A percentile compares a stretch with the other conserved stretches of the same genome.
These are phyloP conservation scores for Salvia rosmarinus DNA, from an alignment of 257 asterid genomes.

Conservation along the genomic window DNA sequence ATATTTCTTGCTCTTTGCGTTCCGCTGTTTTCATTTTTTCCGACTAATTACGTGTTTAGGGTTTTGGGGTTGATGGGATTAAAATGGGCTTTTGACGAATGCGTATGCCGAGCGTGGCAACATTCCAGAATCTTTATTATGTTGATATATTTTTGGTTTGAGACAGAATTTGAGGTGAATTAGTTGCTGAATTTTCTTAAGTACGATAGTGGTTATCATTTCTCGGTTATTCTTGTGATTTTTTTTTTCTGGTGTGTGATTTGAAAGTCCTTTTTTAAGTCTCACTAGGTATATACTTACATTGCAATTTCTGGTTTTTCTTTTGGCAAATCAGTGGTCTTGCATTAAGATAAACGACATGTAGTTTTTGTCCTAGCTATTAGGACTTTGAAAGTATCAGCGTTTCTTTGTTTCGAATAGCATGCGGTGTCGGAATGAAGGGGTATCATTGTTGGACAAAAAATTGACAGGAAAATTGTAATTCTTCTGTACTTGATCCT, in stretches of 20 bases:
- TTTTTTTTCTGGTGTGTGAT: background rate
- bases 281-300: background rate
- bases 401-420: background rate
- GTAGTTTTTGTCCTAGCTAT: background rate
- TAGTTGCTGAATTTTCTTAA: background rate
- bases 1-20: background rate
- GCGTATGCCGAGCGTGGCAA: constrained; percentile 1
- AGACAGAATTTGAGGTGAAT: no score
- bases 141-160: background rate
- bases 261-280: constrained; percentile 6
- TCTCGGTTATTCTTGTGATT: background rate
- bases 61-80: constrained; percentile 13
- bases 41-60: constrained; percentile 1
- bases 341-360: background rate
- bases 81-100: no score
- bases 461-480: background rate
- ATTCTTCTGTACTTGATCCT: background rate
- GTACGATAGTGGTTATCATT: background rate
- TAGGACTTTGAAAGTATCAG: background rate
- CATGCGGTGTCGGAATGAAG: background rate
- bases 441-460: background rate
- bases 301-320: background rate
- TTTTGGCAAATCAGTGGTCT: background rate
- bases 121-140: background rate
- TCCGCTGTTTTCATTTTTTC: no score